Evolutionary conservation across 2,329 filamentous ascomycete genomes (phyloP).

Genomic region (Escovopsis weberi): DNA sequence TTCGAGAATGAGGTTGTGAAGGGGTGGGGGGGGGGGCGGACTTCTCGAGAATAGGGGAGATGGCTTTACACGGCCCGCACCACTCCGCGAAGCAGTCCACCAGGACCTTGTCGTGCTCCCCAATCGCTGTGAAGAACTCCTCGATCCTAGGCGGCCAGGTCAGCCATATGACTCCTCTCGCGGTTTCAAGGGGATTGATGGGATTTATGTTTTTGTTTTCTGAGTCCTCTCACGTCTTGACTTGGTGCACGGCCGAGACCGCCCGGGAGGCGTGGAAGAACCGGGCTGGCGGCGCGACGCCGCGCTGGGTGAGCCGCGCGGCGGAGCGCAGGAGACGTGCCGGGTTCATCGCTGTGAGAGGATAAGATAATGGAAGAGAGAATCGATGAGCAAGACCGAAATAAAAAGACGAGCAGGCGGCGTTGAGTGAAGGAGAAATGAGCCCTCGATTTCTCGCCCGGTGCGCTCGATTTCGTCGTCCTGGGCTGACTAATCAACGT

Average conservation of each 20-base stretch:
- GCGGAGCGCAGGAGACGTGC: background rate
- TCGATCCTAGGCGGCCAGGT: constrained; percentile 29
- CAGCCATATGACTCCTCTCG: no score
- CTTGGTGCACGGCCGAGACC: constrained; percentile 28
- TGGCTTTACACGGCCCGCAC: constrained; percentile 90
- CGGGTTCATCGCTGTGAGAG: background rate
- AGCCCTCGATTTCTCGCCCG: no score
- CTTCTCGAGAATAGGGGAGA: constrained; percentile 52
- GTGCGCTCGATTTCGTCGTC: no score
- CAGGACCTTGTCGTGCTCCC: constrained; percentile 44
- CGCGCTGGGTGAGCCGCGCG: background rate
- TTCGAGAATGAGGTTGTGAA: background rate
- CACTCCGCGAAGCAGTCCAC: constrained; percentile 81
- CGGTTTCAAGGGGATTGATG: no score
- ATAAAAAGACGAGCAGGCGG: no score
- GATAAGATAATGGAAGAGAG: no score
- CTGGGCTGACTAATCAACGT: no score
- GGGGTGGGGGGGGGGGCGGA: constrained; percentile 5
- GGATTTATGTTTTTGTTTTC: no score
- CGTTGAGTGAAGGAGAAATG: no score
- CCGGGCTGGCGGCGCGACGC: background rate
- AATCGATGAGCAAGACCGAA: no score
- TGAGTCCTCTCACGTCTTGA: constrained; percentile 19
- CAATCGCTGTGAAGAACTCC: constrained; percentile 42
- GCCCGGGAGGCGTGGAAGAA: background rate